Conservation (phyloP, 345 rosid species). For the Eucalyptus tenuipes region DNA sequence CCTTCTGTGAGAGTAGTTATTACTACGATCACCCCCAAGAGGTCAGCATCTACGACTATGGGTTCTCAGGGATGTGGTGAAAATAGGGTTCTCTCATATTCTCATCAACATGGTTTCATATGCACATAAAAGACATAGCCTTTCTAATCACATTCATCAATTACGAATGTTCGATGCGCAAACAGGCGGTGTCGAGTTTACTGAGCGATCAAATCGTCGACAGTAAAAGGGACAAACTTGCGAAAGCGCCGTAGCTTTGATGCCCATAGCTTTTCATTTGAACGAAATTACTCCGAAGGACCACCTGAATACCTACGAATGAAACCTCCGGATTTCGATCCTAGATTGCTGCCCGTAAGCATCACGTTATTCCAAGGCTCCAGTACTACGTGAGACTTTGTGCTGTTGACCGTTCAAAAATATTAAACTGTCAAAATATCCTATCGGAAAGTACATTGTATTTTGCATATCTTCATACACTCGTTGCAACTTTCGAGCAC, state of each 20-base stretch:
- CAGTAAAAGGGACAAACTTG: background rate
- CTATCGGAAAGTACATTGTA: background rate
- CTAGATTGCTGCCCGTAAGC: background rate
- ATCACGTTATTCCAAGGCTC: background rate
- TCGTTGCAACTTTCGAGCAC: background rate
- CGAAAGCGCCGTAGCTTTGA: background rate
- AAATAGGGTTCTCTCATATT: background rate
- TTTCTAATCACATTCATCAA: background rate
- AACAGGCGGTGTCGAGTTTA: background rate
- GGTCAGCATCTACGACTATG: conserved; percentile 12
- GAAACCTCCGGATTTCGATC: background rate
- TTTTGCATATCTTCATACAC: background rate
- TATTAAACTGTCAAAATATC: background rate
- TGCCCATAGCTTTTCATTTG: background rate
- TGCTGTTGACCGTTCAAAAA: too few species aligned
- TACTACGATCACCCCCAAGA: background rate
- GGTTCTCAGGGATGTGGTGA: background rate
- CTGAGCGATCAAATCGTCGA: background rate
- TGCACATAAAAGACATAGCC: background rate
- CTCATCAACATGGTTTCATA: background rate
- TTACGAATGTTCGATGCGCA: background rate
- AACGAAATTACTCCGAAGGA: background rate
- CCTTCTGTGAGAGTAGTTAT: background rate
- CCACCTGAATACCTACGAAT: background rate
- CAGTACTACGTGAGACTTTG: background rate